Base-by-base conservation (phyloP, 768 basidiomycete species). In the Sporobolomyces phaffii region DNA sequence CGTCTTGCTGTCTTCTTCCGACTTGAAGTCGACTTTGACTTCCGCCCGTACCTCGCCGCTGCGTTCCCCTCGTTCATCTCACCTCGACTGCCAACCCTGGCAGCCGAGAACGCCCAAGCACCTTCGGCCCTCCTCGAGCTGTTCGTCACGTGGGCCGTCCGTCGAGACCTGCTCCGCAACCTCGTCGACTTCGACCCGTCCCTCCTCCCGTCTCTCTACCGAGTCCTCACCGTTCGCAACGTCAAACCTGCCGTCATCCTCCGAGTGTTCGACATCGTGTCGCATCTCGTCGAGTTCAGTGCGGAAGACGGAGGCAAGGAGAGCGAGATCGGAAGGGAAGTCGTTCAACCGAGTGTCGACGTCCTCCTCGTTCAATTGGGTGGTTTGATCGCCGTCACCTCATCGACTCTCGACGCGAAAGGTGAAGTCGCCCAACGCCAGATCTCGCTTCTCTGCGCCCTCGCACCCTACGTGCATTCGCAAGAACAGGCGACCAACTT, bases 1-100 rank as follows among this genome's bases (percentile, higher is more conserved):
- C 85, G 93, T 17, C 78, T 97, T 41, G 84, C 86, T 2, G 89
- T 93, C 74, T 94, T 97, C 80, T 91, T 91, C 83, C 84, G 85
- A 18, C 81, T 82, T 44, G 84, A 87, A 0, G 82, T 86, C 29
- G 73, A 75, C 20, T 96, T 91, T 76, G 84, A 94, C 77, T 94
- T 87, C 76, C 74, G 80, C 0, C 83, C 85, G 0, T 93, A 86
- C 77, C 80, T 98, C 74, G 77, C 79, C 6, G 78, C 81, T 9
- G 83, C 85, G 13, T 97, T 90, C 79, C 64, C 80, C 1, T 79
- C 83, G 0, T 84, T 90, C 79, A 87, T 98, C 73, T 84, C 87
- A 0, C 92, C 94, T 1, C 88, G 96, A 9, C 81, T 99, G 28
- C 79, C 84, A 0, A 77, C 79, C 5, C 80, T 98, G 29, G 86